Conservation (phyloP, 352 stramenopile species). For the Pythium scleroteichum region DNA sequence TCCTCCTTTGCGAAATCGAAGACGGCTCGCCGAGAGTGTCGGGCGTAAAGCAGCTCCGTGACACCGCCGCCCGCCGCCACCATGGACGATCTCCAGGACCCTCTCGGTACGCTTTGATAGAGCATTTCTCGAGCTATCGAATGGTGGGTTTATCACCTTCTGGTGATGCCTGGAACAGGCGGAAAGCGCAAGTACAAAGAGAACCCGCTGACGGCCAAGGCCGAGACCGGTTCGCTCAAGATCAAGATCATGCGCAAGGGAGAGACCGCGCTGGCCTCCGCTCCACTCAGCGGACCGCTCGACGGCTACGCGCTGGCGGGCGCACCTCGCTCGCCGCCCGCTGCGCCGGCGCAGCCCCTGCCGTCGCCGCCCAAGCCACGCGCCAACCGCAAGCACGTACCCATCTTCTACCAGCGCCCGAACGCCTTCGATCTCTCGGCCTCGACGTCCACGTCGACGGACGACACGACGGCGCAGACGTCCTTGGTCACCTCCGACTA, state of each 20-base stretch:
- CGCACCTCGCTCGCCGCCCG: slow-evolving; percentile 9
- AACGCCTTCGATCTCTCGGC: slow-evolving; percentile 30
- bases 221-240: slow-evolving; percentile 69
- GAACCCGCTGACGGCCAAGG: slow-evolving; percentile 73
- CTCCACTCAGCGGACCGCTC: background rate
- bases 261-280: slow-evolving; percentile 4
- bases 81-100: slow-evolving; percentile 27
- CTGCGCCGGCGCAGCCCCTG: slow-evolving; percentile 3
- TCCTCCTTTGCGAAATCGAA: slow-evolving; percentile 22
- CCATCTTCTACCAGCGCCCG: slow-evolving; percentile 75
- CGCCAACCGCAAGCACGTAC: slow-evolving; percentile 82
- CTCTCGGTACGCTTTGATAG: slow-evolving; percentile 11
- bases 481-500: slow-evolving; percentile 39
- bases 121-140: slow-evolving; percentile 1
- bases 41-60: background rate
- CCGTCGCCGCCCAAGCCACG: slow-evolving; percentile 69
- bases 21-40: no score
- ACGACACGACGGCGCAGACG: slow-evolving; percentile 36
- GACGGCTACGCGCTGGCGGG: slow-evolving; percentile 8
- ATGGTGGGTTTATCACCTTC: slow-evolving; percentile 9
- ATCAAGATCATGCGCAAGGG: slow-evolving; percentile 81
- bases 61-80: background rate
- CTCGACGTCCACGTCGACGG: slow-evolving; percentile 39
- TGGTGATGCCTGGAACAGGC: slow-evolving; percentile 24
- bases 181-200: slow-evolving; percentile 78